Conservation (phyloP, 2,329 filamentous ascomycete genomes). For the Neonectria punicea region DNA sequence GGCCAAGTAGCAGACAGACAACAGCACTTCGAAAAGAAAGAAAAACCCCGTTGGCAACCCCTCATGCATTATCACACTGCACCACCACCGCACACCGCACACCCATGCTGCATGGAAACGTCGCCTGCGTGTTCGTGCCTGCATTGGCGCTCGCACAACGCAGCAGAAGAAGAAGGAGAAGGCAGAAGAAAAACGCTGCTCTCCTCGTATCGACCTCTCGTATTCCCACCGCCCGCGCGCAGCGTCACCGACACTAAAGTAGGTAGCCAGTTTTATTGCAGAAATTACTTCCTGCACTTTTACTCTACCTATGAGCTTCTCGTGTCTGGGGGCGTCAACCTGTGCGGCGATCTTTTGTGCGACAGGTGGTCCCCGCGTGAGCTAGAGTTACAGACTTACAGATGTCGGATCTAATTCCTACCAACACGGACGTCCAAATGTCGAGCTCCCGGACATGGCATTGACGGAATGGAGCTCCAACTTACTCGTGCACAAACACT, state of each 20-base stretch:
- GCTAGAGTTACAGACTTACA: conserved; percentile 15
- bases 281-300: no score
- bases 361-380: neutral
- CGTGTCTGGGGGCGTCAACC: neutral
- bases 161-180: neutral
- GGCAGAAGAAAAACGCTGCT: neutral
- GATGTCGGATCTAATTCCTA: conserved; percentile 3
- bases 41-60: neutral
- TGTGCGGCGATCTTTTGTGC: neutral
- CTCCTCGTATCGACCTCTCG: conserved; percentile 13
- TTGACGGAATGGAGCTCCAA: neutral
- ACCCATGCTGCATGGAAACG: conserved; percentile 7
- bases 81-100: neutral
- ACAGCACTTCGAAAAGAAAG: neutral
- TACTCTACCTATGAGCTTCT: neutral
- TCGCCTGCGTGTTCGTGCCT: conserved; percentile 20
- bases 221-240: conserved; percentile 20
- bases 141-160: conserved; percentile 7
- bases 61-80: conserved; percentile 18
- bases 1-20: neutral
- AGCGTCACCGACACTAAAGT: conserved; percentile 6
- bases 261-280: conserved; percentile 7
- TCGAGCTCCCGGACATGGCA: neutral
- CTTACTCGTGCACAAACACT: conserved; percentile 7
- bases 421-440: conserved; percentile 8